Base-by-base conservation (phyloP, 2,329 filamentous ascomycete species). In the Xylaria digitata region DNA sequence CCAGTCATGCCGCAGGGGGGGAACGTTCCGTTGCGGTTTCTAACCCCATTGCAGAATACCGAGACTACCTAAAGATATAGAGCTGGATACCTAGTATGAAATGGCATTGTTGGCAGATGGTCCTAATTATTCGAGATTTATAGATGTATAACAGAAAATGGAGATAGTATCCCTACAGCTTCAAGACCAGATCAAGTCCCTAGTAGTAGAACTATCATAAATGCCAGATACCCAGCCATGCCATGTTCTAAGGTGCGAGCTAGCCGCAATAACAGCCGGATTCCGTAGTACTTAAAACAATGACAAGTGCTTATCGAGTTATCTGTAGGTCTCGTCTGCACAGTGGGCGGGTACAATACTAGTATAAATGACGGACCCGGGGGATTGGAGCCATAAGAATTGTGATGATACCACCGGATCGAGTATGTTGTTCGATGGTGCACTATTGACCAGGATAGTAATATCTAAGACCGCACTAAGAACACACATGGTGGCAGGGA, bases 1-100 rank as follows among this genome's bases (percentile, higher is more conserved):
- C 72, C 66, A 54, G 70, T 61, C 53, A 65, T 66, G 62, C 66
- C 68, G 63, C 55, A 70, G 64, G 67, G 63, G 70, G 68, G 70
- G 34, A 15, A 65, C 63, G 69, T 74, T 69, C 68, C 70, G 68
- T 63, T 56, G 64, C 37, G 40, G 61, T 65, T 60, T 63, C 65
- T 49, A 58, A 60, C 54, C 63, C 45, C 50, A 66, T 68, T 55
- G 23, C 37, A 61, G 52, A 34, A 61, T 61, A 61, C 52, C 56
- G 43, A 65, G 52, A 64, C 50, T 30, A 42, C 42, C 43, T 56
- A 57, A 8, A 9, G 34, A 23, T 57, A 56, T 4, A 26, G 21
- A 40, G 3, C 15, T 50, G 48, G 8, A 40, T 59, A 34, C 19
- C n/a, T 15, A 32, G 37, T 34, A 42, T 23, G n/a, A 43, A 52